These are phyloP conservation scores for Torulaspora franciscae DNA, from an alignment of 805 yeast genomes.

Conservation along the genomic window DNA sequence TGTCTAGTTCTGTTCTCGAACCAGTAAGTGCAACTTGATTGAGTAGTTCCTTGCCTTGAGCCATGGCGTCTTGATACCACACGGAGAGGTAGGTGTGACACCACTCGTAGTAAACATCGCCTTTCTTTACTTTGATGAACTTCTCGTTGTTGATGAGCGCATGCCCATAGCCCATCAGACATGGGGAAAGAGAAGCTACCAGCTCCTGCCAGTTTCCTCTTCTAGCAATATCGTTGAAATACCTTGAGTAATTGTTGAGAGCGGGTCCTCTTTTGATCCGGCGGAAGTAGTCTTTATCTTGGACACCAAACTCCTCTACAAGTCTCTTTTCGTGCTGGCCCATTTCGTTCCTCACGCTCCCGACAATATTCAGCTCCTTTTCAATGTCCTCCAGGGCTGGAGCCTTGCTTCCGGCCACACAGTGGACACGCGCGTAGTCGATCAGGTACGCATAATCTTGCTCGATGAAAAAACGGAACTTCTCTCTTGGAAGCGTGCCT, in stretches of 20 bases:
- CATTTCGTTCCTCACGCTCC: slow-evolving; percentile 52
- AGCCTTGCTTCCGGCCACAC: slow-evolving; percentile 58
- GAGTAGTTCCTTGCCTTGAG: slow-evolving; percentile 46
- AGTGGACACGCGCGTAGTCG: slow-evolving; percentile 64
- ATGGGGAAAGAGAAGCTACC: slow-evolving; percentile 67
- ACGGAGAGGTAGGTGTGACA: slow-evolving; percentile 54
- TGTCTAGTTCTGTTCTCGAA: slow-evolving; percentile 43
- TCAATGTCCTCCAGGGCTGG: slow-evolving; percentile 49
- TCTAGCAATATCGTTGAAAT: slow-evolving; percentile 49
- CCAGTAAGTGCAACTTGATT: slow-evolving; percentile 42
- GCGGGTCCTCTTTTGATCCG: slow-evolving; percentile 50
- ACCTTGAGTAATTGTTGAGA: slow-evolving; percentile 56
- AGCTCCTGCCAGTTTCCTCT: slow-evolving; percentile 58
- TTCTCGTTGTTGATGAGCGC: slow-evolving; percentile 43
- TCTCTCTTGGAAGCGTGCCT: slow-evolving; percentile 44
- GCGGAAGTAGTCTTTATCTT: slow-evolving; percentile 44
- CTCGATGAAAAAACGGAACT: slow-evolving; percentile 48
- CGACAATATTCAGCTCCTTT: slow-evolving; percentile 47
- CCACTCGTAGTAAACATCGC: slow-evolving; percentile 45
- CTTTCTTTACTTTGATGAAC: slow-evolving; percentile 29
- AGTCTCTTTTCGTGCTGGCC: slow-evolving; percentile 51
- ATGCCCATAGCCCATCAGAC: slow-evolving; percentile 64
- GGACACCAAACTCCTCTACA: slow-evolving; percentile 32
- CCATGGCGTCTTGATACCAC: slow-evolving; percentile 52
- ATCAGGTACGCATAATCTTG: slow-evolving; percentile 66